phyloP scores from a whole-genome alignment of 2,329 filamentous ascomycete species.

The Fusarium tanahbumbuense region DNA sequence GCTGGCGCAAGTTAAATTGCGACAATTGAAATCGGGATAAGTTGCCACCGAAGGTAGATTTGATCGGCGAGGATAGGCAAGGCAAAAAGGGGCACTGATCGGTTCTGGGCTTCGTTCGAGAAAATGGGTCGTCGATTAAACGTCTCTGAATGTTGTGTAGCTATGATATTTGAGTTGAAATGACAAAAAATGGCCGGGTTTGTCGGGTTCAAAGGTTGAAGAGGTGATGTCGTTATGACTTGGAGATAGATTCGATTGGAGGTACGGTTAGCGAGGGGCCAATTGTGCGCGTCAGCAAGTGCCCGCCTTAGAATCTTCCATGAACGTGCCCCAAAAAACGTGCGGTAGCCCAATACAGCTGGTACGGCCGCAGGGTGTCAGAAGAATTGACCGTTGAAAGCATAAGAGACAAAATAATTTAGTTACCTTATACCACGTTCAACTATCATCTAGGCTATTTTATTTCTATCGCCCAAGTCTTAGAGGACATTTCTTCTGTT shows the following conservation, averaged over 20 bases:
- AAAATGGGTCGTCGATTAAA: not conserved
- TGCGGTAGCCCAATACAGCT: conserved; percentile 27
- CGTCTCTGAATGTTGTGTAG: not conserved
- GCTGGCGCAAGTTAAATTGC: conserved; percentile 25
- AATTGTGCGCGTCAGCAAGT: conserved; percentile 46
- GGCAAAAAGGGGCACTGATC: conserved; percentile 15
- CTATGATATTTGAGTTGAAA: not conserved
- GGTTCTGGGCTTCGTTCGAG: conserved; percentile 3
- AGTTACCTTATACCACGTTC: no score
- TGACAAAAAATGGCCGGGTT: conserved; percentile 15
- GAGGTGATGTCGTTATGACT: conserved; percentile 25
- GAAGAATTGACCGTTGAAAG: no score
- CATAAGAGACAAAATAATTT: no score
- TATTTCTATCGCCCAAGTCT: no score
- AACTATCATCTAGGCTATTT: no score
- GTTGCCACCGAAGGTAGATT: conserved; percentile 42
- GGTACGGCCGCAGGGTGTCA: no score
- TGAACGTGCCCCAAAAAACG: conserved; percentile 28
- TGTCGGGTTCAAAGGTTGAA: conserved; percentile 14
- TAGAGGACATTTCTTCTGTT: no score
- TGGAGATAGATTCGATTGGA: conserved; percentile 28
- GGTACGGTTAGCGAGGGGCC: conserved; percentile 30
- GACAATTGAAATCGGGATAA: conserved; percentile 29
- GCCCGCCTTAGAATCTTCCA: conserved; percentile 18
- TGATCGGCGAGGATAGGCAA: conserved; percentile 16